Conservation (phyloP, 495 filamentous ascomycete genomes). For the Paragyromitra xinjiangensis region DNA sequence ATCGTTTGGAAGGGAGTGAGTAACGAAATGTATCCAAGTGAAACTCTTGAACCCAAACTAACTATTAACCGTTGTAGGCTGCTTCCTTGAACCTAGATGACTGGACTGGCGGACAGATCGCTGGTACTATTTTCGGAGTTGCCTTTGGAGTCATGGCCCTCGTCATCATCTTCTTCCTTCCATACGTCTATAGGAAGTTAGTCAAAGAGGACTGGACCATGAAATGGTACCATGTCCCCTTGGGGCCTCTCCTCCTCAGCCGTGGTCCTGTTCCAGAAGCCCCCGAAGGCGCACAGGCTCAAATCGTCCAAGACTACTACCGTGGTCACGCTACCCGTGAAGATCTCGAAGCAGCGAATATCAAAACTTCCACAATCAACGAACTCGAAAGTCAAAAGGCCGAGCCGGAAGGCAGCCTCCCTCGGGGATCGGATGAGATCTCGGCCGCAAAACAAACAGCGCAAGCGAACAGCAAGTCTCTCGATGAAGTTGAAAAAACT, state of each 20-base stretch:
- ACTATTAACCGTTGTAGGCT: conserved; percentile 41
- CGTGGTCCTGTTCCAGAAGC: conserved; percentile 64
- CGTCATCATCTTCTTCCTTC: conserved; percentile 68
- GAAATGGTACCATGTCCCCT: conserved; percentile 66
- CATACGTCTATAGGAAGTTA: conserved; percentile 70
- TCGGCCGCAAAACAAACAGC: conserved; percentile 46
- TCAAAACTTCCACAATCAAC: conserved; percentile 33
- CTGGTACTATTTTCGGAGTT: conserved; percentile 68
- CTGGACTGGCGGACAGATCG: conserved; percentile 64
- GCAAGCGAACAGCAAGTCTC: conserved; percentile 29
- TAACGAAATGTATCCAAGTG: not conserved
- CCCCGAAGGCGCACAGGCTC: conserved; percentile 59
- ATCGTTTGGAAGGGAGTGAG: conserved; percentile 67
- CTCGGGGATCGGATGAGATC: conserved; percentile 47
- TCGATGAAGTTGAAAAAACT: conserved; percentile 46
- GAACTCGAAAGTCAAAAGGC: conserved; percentile 39
- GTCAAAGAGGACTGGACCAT: conserved; percentile 67
- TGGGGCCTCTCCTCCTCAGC: conserved; percentile 66
- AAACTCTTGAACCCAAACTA: not conserved
- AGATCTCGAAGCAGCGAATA: conserved; percentile 61
- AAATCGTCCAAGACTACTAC: conserved; percentile 66
- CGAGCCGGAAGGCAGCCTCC: conserved; percentile 36
- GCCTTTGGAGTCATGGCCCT: conserved; percentile 66
- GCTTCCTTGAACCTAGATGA: conserved; percentile 62
- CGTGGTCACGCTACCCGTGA: conserved; percentile 62